Evolutionary conservation across 306 rosid genomes (phyloP), one percentile per base, ranked within the genome.

Genomic region (Quercus mongolica): DNA sequence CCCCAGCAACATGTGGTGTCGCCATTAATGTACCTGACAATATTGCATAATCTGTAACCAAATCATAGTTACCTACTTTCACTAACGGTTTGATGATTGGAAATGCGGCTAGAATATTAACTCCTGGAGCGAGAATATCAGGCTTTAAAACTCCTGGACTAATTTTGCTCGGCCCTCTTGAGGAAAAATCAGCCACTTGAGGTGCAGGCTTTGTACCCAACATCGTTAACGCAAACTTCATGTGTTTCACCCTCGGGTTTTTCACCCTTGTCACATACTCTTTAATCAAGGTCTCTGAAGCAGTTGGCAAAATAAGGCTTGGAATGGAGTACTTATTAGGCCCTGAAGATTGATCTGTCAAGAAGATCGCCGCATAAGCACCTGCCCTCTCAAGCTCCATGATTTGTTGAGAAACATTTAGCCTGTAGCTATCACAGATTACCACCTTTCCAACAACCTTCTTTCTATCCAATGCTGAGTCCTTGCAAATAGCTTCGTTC

Each of bases 381-480:
- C 54, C 62, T 35, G 38, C 57, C 15, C 57, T 46, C 52, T 26
- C 35, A 18, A 78, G 30, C 33, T 70, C 38, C 0, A 23, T 10
- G 25, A 9, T 13, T 18, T 78, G 76, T 15, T 2, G 11, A n/a
- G 21, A 49, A n/a, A 56, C n/a, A 5, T 35, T 21, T 0, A 14
- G 8, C 23, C 19, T 8, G 0, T 10, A 54, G n/a, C 17, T 25
- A 13, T 17, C 14, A n/a, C 59, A 2, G 31, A 78, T 65, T 10
- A 68, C 75, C 65, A 55, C 75, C 74, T 78, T 78, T 25, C 70
- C 21, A n/a, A 3, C 69, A 23, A 70, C 76, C 26, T 78, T 69
- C 71, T 57, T 44, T 69, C 3, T 57, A 56, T 69, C 68, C 61
- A 70, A 41, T 8, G 21, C 8, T 25, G 20, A 5, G 31, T 1